Base-by-base conservation (phyloP, 768 basidiomycete species). In the Amylocystis lapponica region DNA sequence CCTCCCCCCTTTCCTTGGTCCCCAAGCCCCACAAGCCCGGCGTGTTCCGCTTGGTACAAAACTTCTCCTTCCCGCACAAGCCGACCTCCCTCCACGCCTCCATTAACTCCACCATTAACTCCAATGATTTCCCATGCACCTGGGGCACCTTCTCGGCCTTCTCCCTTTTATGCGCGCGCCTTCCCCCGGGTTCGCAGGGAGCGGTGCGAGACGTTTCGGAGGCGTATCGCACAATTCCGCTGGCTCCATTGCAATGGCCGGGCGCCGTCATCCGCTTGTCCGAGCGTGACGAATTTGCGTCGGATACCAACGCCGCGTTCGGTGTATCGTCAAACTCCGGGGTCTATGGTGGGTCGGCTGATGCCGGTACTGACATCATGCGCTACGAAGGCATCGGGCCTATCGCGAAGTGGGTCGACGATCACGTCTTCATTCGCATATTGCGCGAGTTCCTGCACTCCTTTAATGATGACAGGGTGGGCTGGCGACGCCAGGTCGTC, bases 91-190 rank as follows among this genome's bases (percentile, higher is more conserved):
- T n/a, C n/a, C n/a, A 40, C 16, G 35, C 43, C 0, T 65, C 64
- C 0, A 58, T 66, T 29, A 66, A 66, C 40, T 54, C 33, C 1
- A 8, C n/a, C 4, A 64, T 75, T 8, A 36, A 66, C 27, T 50
- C 67, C 0, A 37, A 55, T 16, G 11, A 49, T 14, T 62, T 66
- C 42, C 72, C 71, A 0, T 69, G 67, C 54, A 67, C 65, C 0
- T 74, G 70, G 71, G 69, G 69, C 1, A 72, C 69, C 0, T 75
- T 75, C 38, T 36, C 51, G 0, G 54, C 59, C 0, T 45, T 71
- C 0, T 64, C 49, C 17, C 43, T 59, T 13, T 38, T 64, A 19
- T 55, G 71, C 0, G 53, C 31, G 1, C 43, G 50, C 1, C 65
- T 73, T 0, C 71, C 70, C 0, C 66, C 61, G 13, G 62, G 62